phyloP scores from a whole-genome alignment of 805 yeast genomes.

The Candida michaelii region DNA sequence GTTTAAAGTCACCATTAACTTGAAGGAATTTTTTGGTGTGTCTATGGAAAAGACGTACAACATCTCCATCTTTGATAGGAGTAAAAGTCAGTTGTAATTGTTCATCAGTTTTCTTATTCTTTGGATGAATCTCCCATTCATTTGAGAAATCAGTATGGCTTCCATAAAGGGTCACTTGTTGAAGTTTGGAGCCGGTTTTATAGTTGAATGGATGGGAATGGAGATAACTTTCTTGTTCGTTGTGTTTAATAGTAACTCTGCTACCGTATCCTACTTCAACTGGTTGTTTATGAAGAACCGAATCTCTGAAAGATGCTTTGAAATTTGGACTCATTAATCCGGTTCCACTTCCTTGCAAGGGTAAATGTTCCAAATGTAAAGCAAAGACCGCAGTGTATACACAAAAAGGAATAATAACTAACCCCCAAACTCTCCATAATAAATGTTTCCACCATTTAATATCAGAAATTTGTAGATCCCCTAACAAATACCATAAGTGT shows the following conservation, averaged over 20 bases:
- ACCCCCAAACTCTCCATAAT: slow-evolving; percentile 35
- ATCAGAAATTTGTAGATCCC: slow-evolving; percentile 58
- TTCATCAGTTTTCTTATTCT: slow-evolving; percentile 34
- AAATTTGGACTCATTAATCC: slow-evolving; percentile 65
- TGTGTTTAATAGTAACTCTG: slow-evolving; percentile 68
- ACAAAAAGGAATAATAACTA: slow-evolving; percentile 54
- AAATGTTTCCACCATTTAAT: slow-evolving; percentile 40
- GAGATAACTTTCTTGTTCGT: slow-evolving; percentile 68
- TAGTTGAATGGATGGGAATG: slow-evolving; percentile 73
- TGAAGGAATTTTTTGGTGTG: slow-evolving; percentile 66
- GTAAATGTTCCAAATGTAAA: slow-evolving; percentile 51
- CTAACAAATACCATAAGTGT: slow-evolving; percentile 66
- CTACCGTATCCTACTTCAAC: slow-evolving; percentile 76
- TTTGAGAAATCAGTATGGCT: slow-evolving; percentile 61
- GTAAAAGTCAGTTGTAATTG: slow-evolving; percentile 35
- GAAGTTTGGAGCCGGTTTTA: slow-evolving; percentile 66
- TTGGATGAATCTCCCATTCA: slow-evolving; percentile 53
- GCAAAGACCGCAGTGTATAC: slow-evolving; percentile 60
- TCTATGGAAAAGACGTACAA: slow-evolving; percentile 68
- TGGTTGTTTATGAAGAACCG: slow-evolving; percentile 42
- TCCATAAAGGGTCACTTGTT: slow-evolving; percentile 75
- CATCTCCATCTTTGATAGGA: slow-evolving; percentile 52
- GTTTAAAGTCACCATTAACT: slow-evolving; percentile 64
- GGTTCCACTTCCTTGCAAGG: slow-evolving; percentile 56
- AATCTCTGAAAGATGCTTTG: slow-evolving; percentile 54